Base-by-base conservation (phyloP, 2,329 filamentous ascomycete genomes). In the Mycogone perniciosa region DNA sequence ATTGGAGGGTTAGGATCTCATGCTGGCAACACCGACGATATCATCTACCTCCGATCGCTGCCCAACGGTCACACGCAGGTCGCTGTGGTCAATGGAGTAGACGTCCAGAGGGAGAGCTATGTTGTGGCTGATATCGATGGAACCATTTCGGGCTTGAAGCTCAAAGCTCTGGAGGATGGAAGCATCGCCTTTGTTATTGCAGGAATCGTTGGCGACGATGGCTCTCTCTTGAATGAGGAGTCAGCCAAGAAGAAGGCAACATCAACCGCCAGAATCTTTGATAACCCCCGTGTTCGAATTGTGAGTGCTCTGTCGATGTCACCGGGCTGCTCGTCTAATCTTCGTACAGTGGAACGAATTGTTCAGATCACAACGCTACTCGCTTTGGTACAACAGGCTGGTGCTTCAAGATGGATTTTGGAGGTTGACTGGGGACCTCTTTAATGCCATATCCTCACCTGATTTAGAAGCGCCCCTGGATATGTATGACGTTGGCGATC, bases 311-410 rank as follows among this genome's bases (percentile, higher is more conserved):
- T 20, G 20, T 20, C 20, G 20, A 20, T 20, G 20, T 20, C 20
- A 20, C 20, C 20, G 3, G 20, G 20, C 20, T 20, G 20, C 20
- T 20, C 20, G 20, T 20, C 20, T 20, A 20, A 20, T 20, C 2
- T 20, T 20, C 20, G 3, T 4, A 11, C 46, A 72, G 65, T 66
- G 64, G 64, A 62, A 67, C 48, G 50, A 59, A 1, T 65, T 66
- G 33, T 58, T 57, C 27, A 62, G 61, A 26, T 56, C 61, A 6
- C 58, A 67, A 37, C 64, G 59, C 20, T 63, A 68, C 47, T 56
- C 61, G 4, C 63, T 74, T 29, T 74, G 70, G 66, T 73, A 71
- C 58, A 67, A 64, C 7, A 62, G 58, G 8, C 58, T 73, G 13
- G 56, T 59, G 44, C n/a, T 34, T 8, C 38, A 39, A 29, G 56